Base-by-base conservation (phyloP, 1,139 yeast species). In the Pichia sp. region DNA sequence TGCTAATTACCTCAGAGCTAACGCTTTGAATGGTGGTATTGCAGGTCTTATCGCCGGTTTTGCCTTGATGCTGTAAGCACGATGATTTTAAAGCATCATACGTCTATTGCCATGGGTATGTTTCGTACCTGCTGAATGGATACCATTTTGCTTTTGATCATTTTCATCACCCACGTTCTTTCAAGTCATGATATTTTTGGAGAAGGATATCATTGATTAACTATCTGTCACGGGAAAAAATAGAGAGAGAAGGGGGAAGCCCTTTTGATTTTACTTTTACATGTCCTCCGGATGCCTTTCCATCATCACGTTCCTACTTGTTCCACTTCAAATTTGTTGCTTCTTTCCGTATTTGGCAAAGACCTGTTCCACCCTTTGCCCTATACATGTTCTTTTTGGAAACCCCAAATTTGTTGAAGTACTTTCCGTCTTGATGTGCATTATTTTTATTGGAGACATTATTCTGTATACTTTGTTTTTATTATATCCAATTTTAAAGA, bases 201-300 rank as follows among this genome's bases (percentile, higher is more conserved):
- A 52, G 54, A 54, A 45, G 50, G 50, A 40, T 51, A 46, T 54
- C 51, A 47, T 42, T 42, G 16, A 15, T 31, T 23, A 31, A 43
- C 32, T 7, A 23, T 31, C 41, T 47, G 40, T 40, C 34, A 44
- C 40, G 57, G 56, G 58, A 48, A 52, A 54, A 19, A 49, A 46
- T 52, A 50, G 46, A 53, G 53, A 57, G 55, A 58, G 59, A 54
- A 55, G 57, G 51, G 55, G 57, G 50, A 48, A 52, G 53, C 50
- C 23, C 47, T 45, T 23, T 23, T 19, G 23, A 38, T 36, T 29
- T 29, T 34, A 13, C 10, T 34, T 19, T 19, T n/a, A 16, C 19
- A 16, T n/a, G 32, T 45, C 30, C 36, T 45, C 11, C 10, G 32
- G 8, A 29, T 45, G 32, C 30, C 2, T 19, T 19, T 8, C 30